Evolutionary conservation across 2,329 filamentous ascomycete species (phyloP), one percentile per base, ranked within the genome.

Genomic region (Apiospora hydei): DNA sequence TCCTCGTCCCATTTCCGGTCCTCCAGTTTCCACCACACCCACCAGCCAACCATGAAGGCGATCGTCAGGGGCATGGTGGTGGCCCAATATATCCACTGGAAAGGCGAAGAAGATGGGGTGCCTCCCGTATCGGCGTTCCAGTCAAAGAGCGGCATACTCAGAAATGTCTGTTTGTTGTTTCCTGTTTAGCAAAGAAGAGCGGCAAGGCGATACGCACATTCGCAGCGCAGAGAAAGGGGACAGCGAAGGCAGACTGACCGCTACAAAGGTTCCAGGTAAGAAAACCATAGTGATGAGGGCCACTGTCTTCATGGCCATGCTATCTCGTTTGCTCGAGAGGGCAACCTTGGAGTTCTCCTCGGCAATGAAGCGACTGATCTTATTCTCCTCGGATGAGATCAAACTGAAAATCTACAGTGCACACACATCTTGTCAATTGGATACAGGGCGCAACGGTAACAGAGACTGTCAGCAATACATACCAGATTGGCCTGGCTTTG

Each of bases 61-160:
- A 71, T 68, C 18, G 57, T 64, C 30, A 64, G 34, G 0, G 85
- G 85, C 30, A 88, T 78, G 0, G 86, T 86, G 57, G 88, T 84
- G 0, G 83, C 87, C 86, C 84, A 88, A 75, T 86, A 87, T 14
- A 86, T 83, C 74, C 76, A 76, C 68, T 77, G 76, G 1, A 71
- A 73, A 5, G 71, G 67, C 26, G 67, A 67, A 21, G 77, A 49
- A 8, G 74, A 70, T 67, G 57, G 57, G 8, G 18, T 13, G 46
- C 26, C 47, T 38, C 11, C n/a, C 44, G 44, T 51, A 6, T 70
- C 66, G 1, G 43, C 16, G 38, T 74, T 67, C 75, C 74, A 77
- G 67, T 76, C 74, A 10, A 78, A 71, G 16, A 75, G 75, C 6
- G 77, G 76, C 30, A 79, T 70, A 2, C 76, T 73, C 66, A 79